These are phyloP conservation scores for Cutaneotrichosporon cutaneum DNA, from an alignment of 1,284 basidiomycete species.

Conservation along the genomic window DNA sequence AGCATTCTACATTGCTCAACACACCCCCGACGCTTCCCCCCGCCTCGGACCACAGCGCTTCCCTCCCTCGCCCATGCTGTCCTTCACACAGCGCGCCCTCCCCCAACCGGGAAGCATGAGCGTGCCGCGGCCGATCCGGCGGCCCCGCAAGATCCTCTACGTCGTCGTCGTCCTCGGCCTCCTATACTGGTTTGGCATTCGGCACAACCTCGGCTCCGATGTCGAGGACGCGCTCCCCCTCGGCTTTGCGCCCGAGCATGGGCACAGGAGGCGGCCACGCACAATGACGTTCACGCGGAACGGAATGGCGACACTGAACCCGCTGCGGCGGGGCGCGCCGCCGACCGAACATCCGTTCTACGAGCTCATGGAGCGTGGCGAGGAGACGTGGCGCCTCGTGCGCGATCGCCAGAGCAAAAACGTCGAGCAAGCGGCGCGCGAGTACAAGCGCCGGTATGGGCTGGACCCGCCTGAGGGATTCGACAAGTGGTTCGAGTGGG, in stretches of 20 bases:
- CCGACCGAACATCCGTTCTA: conserved; percentile 47
- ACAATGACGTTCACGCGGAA: conserved; percentile 26
- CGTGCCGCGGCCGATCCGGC: conserved; percentile 41
- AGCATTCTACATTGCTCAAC: conserved; percentile 27
- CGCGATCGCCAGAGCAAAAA: conserved; percentile 57
- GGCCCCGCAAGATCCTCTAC: conserved; percentile 50
- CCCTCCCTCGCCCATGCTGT: conserved; percentile 10
- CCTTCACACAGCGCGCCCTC: neutral
- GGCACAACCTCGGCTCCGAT: conserved; percentile 49
- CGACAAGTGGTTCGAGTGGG: conserved; percentile 60
- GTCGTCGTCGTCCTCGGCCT: conserved; percentile 45
- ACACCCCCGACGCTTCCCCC: conserved; percentile 25
- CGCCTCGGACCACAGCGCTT: conserved; percentile 15
- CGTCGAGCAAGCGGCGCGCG: conserved; percentile 58
- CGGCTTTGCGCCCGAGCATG: conserved; percentile 41
- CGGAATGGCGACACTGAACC: conserved; percentile 19
- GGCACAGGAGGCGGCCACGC: conserved; percentile 32
- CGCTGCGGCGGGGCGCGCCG: conserved; percentile 9
- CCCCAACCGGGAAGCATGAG: conserved; percentile 12
- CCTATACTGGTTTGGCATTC: conserved; percentile 52
- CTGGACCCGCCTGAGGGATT: conserved; percentile 54
- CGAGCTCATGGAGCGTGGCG: conserved; percentile 51
- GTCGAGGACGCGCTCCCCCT: conserved; percentile 37
- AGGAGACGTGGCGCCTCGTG: conserved; percentile 39
- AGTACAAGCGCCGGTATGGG: conserved; percentile 61